Evolutionary conservation across 1,284 basidiomycete species (phyloP), one percentile per base, ranked within the genome.

Genomic region (Marasmius sp.): DNA sequence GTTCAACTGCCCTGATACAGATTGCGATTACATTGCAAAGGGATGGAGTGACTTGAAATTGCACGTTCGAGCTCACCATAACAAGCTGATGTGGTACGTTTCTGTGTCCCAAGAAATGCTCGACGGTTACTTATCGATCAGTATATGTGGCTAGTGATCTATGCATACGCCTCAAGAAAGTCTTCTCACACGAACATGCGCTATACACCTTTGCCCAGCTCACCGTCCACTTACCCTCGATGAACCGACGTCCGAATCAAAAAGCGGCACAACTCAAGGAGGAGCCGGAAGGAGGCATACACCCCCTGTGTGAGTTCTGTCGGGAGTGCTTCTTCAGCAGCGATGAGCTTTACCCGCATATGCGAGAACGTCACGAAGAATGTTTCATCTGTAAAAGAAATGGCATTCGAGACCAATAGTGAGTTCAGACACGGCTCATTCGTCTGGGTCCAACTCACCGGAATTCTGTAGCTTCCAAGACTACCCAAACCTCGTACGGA

Each of bases 181-280:
- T 98, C 53, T 99, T 99, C 76, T 83, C 94, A 0, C 96, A 99
- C 74, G 97, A 99, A 74, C 97, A 98, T 72, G 85, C 89, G 0
- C 75, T 98, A 18, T 98, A 97, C 72, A 83, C 89, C 1, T 82
- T 85, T 1, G 79, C 85, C 69, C 72, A 91, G 66, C 81, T 98
- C 1, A 80, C 85, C 6, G 67, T 86, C 0, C 97, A 99, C 75
- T 80, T 97, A 34, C 94, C 94, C 0, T 92, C 92, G 0, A 80
- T 89, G 69, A 74, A 83, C 22, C 79, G 82, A 56, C 78, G 88
- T 36, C 78, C 77, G 33, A 57, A 58, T 33, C 78, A 79, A 51
- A 80, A 77, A 27, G 27, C 27, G 5, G 27, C 27, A 69, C 76
- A 71, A 45, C 66, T 73, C 9, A 85, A 81, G 65, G 87, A 85